phyloP scores from a whole-genome alignment of 2,329 filamentous ascomycete species.

The Colletotrichum limetticola region DNA sequence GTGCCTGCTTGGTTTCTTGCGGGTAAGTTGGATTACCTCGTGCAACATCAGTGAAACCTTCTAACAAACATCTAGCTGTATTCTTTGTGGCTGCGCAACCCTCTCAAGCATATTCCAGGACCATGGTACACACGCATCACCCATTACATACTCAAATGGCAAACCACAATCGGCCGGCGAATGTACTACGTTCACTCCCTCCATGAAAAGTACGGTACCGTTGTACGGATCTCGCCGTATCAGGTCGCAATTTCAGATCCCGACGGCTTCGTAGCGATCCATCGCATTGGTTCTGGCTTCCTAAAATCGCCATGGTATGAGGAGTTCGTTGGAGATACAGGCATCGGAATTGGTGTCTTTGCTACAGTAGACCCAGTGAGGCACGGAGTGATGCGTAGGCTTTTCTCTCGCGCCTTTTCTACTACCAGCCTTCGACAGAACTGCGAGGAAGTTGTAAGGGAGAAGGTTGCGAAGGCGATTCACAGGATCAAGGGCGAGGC shows the following conservation, averaged over 20 bases:
- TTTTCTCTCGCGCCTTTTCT: slow-evolving; percentile 54
- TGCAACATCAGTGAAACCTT: not conserved
- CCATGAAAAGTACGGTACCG: slow-evolving; percentile 5
- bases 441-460: slow-evolving; percentile 46
- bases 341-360: slow-evolving; percentile 4
- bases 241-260: slow-evolving; percentile 22
- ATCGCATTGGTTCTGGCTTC: slow-evolving; percentile 21
- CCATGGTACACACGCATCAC: slow-evolving; percentile 24
- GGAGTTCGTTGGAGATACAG: not conserved
- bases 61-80: not conserved
- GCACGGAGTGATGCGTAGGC: slow-evolving; percentile 42
- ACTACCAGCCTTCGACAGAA: slow-evolving; percentile 46
- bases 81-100: not conserved
- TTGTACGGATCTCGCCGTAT: slow-evolving; percentile 21
- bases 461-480: slow-evolving; percentile 51
- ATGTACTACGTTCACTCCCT: slow-evolving; percentile 20
- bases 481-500: slow-evolving; percentile 57
- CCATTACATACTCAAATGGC: slow-evolving; percentile 9
- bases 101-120: slow-evolving; percentile 21
- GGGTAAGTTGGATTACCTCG: not conserved
- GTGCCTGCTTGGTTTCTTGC: not conserved
- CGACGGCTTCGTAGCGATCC: slow-evolving; percentile 17
- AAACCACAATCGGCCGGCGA: slow-evolving; percentile 8
- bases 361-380: slow-evolving; percentile 4
- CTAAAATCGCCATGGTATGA: slow-evolving; percentile 10